Base-by-base conservation (phyloP, 139 green algal genomes). In the Chlorella sp. region DNA sequence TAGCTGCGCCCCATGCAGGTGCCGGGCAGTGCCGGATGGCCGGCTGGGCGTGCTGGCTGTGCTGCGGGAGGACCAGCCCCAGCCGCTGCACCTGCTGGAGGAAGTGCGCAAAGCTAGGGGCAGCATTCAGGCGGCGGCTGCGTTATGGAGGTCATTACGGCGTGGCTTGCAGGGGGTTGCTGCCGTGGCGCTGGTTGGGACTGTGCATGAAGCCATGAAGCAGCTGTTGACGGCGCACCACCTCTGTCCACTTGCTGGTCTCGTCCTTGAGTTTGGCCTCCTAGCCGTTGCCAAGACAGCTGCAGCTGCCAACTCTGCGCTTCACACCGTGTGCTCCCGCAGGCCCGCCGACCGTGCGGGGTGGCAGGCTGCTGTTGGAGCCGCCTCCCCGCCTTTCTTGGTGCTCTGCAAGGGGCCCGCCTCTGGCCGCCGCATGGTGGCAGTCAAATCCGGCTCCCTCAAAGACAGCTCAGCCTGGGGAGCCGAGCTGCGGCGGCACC, bases 11-110 rank as follows among this genome's bases (percentile, higher is more conserved):
- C n/a, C n/a, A n/a, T 30, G 43, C 72, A 32, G 72, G 43, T 30
- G 43, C 43, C 8, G 44, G 4, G 30, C 77, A 8, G 3, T 64
- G 11, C 34, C 26, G 8, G 7, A 34, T 0, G 30, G 19, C 40
- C 24, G 44, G 51, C 51, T 80, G n/a, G 74, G 60, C 9, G 26
- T 83, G 77, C 77, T 83, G 77, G 77, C 60, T 30, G 26, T 83
- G 60, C 60, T 83, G 14, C 77, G 60, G 1, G 44, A 83, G 17
- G 58, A 41, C 0, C 60, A 46, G 48, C n/a, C 40, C 30, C 60
- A 68, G 40, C 77, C 77, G 40, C 34, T 73, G 40, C 40, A 44
- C 22, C 20, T 83, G 40, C 38, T 73, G 58, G 65, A 32, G 32
- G 77, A 64, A 5, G 60, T 73, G 0, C 40, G 38, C 5, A 16